These are phyloP conservation scores for Huiozyma sinensis DNA, from an alignment of 805 yeast genomes.

Conservation along the genomic window DNA sequence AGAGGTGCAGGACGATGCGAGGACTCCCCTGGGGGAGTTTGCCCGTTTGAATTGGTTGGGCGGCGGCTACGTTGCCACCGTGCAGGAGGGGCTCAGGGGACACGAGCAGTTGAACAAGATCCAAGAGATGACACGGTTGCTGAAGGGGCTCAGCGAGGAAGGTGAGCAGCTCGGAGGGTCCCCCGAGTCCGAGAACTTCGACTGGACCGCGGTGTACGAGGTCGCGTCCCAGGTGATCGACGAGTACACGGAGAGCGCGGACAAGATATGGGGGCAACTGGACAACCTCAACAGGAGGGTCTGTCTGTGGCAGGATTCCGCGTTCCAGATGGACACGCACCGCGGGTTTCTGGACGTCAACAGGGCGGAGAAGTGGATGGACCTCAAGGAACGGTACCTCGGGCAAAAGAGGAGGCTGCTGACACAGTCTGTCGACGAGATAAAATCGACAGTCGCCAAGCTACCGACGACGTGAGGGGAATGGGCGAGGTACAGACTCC, in stretches of 20 bases:
- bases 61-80: background rate
- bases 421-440: slow-evolving; percentile 18
- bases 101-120: background rate
- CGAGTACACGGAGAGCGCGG: slow-evolving; percentile 20
- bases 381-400: slow-evolving; percentile 16
- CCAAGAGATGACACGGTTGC: background rate
- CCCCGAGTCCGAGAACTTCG: slow-evolving; percentile 9
- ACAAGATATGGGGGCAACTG: slow-evolving; percentile 12
- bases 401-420: slow-evolving; percentile 15
- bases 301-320: slow-evolving; percentile 28
- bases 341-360: slow-evolving; percentile 21
- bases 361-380: slow-evolving; percentile 22
- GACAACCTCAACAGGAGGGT: slow-evolving; percentile 18
- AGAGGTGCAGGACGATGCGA: too few species aligned
- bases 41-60: too few species aligned
- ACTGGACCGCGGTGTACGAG: slow-evolving; percentile 25
- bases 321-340: slow-evolving; percentile 24
- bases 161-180: background rate
- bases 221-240: slow-evolving; percentile 23
- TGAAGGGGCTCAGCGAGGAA: background rate
- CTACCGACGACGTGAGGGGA: slow-evolving; percentile 2
- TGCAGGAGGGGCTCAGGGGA: slow-evolving; percentile 3
- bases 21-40: too few species aligned
- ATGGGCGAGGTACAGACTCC: background rate
- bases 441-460: slow-evolving; percentile 20